Evolutionary conservation across 176 grass and related monocot genomes (phyloP).

Genomic region (Melocanna baccifera): DNA sequence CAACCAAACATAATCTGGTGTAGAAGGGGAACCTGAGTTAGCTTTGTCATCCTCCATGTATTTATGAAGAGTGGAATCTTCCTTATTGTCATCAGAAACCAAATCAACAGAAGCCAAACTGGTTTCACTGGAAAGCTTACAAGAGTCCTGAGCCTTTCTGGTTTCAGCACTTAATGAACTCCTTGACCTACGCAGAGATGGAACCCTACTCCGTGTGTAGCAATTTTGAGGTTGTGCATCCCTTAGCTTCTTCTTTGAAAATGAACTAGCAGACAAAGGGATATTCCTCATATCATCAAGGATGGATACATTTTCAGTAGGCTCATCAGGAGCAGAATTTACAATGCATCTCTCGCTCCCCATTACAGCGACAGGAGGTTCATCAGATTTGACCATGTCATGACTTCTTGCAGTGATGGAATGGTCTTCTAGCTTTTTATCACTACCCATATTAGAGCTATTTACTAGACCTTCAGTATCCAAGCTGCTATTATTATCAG

Average conservation of each 20-base stretch:
- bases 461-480: slow-evolving; percentile 30
- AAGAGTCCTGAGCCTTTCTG: slow-evolving; percentile 39
- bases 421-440: slow-evolving; percentile 36
- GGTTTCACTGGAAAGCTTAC: slow-evolving; percentile 33
- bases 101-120: slow-evolving; percentile 36
- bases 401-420: neutral
- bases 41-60: neutral
- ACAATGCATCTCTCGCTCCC: slow-evolving; percentile 36
- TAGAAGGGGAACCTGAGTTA: slow-evolving; percentile 26
- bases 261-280: slow-evolving; percentile 42
- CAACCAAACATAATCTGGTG: slow-evolving; percentile 29
- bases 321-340: slow-evolving; percentile 56
- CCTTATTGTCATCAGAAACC: slow-evolving; percentile 27
- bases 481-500: slow-evolving; percentile 23
- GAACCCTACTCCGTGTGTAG: slow-evolving; percentile 38
- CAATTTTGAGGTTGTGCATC: slow-evolving; percentile 55
- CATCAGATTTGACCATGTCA: slow-evolving; percentile 37
- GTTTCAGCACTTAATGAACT: slow-evolving; percentile 47
- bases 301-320: slow-evolving; percentile 60
- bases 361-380: slow-evolving; percentile 21
- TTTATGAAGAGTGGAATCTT: slow-evolving; percentile 17
- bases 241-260: slow-evolving; percentile 59
- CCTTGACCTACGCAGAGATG: slow-evolving; percentile 45
- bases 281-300: slow-evolving; percentile 65
- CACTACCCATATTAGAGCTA: slow-evolving; percentile 24